Evolutionary conservation across 768 basidiomycete genomes (phyloP).

Genomic region (Podaxis sp.): DNA sequence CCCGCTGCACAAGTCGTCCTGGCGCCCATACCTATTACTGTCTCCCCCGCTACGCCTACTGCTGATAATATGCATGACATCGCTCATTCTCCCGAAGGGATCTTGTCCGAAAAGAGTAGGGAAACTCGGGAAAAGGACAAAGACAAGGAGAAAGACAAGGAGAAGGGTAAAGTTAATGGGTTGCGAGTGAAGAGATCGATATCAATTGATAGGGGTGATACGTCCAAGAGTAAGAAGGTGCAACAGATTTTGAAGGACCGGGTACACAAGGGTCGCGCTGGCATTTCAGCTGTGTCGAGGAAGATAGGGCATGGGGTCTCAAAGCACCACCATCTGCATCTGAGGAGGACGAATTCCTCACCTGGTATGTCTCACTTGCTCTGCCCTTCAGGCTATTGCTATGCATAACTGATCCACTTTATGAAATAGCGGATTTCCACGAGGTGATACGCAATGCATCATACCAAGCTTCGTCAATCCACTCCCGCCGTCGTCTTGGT

Average conservation of each 20-base stretch:
- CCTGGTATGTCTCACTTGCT: conserved; percentile 48
- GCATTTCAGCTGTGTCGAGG: conserved; percentile 74
- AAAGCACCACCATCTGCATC: conserved; percentile 39
- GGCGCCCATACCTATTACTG: conserved; percentile 50
- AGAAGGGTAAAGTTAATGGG: conserved; percentile 17
- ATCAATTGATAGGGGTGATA: conserved; percentile 43
- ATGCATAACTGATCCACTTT: background rate
- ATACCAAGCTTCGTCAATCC: conserved; percentile 81
- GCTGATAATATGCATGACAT: background rate
- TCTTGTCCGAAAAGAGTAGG: conserved; percentile 5
- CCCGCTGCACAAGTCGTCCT: conserved; percentile 15
- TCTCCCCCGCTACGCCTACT: conserved; percentile 62
- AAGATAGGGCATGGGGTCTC: conserved; percentile 74
- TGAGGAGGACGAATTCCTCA: conserved; percentile 65
- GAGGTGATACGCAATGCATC: conserved; percentile 57
- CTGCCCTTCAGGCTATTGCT: background rate
- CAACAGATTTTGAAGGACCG: conserved; percentile 72
- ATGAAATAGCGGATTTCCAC: conserved; percentile 56
- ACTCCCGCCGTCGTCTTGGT: conserved; percentile 66
- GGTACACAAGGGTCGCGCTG: conserved; percentile 71
- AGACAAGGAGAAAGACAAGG: conserved; percentile 16
- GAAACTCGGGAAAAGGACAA: conserved; percentile 17
- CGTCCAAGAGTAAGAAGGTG: conserved; percentile 67
- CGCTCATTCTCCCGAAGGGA: background rate
- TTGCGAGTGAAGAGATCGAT: conserved; percentile 32